phyloP scores from a whole-genome alignment of 2,329 filamentous ascomycete species.

The Nothomitra cinnamomea region DNA sequence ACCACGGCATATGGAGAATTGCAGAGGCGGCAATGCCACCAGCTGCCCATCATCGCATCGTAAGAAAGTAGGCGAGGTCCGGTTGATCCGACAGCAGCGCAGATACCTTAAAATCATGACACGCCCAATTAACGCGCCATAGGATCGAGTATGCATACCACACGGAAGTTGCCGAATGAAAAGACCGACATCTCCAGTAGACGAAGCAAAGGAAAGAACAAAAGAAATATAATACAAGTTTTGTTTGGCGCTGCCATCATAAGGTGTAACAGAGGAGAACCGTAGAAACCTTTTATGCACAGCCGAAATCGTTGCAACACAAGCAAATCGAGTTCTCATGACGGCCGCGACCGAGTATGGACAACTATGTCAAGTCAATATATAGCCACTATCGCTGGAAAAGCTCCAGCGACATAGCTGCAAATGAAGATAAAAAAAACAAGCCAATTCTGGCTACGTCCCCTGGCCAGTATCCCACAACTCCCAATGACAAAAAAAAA shows the following conservation, averaged over 20 bases:
- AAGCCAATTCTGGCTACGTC: not conserved
- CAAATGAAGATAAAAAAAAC: not conserved
- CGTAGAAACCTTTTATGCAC: not conserved
- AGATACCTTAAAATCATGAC: not conserved
- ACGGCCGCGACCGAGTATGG: not conserved
- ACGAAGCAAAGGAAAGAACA: not conserved
- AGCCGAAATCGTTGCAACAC: slow-evolving; percentile 2
- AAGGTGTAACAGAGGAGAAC: not conserved
- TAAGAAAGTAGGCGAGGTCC: not conserved
- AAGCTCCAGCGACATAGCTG: not conserved
- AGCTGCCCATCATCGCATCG: slow-evolving; percentile 1
- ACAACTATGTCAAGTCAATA: slow-evolving; percentile 1
- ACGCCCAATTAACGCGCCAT: not conserved
- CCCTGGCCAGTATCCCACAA: not conserved
- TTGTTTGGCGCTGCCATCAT: slow-evolving; percentile 2
- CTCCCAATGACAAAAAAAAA: not conserved
- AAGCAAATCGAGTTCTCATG: slow-evolving; percentile 2
- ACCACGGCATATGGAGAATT: not conserved
- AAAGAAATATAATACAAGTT: slow-evolving; percentile 3
- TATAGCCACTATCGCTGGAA: not conserved
- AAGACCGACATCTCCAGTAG: not conserved
- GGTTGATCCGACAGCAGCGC: not conserved
- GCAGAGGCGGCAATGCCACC: not conserved
- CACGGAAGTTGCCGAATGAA: not conserved
- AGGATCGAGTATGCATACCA: not conserved